phyloP scores from a whole-genome alignment of 768 basidiomycete genomes.

The Rhodotorula babjevae region DNA sequence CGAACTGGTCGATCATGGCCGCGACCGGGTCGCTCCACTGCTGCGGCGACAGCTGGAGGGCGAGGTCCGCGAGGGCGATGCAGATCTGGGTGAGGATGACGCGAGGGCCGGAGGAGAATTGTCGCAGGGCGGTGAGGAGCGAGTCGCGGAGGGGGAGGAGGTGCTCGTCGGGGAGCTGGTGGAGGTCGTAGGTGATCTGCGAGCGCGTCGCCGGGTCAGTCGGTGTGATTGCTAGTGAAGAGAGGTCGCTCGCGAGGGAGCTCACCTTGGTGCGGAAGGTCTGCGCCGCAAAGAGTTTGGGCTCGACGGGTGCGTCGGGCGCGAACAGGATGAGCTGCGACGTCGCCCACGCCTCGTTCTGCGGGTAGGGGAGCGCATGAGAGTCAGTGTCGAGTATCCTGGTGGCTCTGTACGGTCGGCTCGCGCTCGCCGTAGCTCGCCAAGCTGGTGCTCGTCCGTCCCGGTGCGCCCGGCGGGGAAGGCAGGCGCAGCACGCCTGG shows the following conservation, averaged over 20 bases:
- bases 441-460: no score
- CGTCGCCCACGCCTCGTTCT: constrained; percentile 95
- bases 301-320: constrained; percentile 68
- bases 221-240: constrained; percentile 42
- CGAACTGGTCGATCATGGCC: constrained; percentile 76
- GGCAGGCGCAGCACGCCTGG: no score
- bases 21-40: constrained; percentile 77
- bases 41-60: constrained; percentile 67
- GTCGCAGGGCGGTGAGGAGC: constrained; percentile 67
- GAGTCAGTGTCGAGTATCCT: neutral
- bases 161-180: constrained; percentile 71
- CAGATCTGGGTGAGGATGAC: constrained; percentile 84
- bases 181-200: constrained; percentile 90
- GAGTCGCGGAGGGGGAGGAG: constrained; percentile 80
- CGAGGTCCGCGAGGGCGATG: constrained; percentile 81
- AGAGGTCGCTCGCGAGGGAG: constrained; percentile 11
- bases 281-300: constrained; percentile 91
- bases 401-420: neutral
- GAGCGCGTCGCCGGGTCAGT: no score
- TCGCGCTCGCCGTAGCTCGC: no score
- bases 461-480: no score
- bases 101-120: constrained; percentile 64
- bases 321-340: constrained; percentile 85
- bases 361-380: constrained; percentile 24
- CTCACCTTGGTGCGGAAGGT: constrained; percentile 89